Base-by-base conservation (phyloP, 257 asterid genomes). In the Craterostigma plantagineum region DNA sequence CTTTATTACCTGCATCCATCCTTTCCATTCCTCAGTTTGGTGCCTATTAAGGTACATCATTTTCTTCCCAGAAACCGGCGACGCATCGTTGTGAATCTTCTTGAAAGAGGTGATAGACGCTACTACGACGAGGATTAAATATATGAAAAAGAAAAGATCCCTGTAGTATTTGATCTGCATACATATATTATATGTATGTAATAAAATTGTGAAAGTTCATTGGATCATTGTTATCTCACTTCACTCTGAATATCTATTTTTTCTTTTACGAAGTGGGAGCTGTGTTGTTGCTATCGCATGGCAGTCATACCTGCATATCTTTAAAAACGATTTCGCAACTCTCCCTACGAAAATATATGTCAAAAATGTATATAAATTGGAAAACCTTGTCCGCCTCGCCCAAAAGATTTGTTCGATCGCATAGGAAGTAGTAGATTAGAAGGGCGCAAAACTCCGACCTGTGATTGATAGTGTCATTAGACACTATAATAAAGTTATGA, bases 11-110 rank as follows among this genome's bases (percentile, higher is more conserved):
- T 85, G 94, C 96, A 85, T 85, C 96, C 92, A 77, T 12, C 96
- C 96, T 70, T 72, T 85, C 96, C 96, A 80, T 60, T 85, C 96
- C 68, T 85, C 93, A 41, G 96, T 85, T 64, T 85, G 96, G 67
- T 85, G 94, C 60, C 96, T 70, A 67, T 80, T 85, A 43, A 85
- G 65, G 55, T 85, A 85, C 90, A 85, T 72, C 47, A 72, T 77
- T 43, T 92, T 37, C 69, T 72, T 85, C 46, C 91, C 94, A 6
- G 92, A 72, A 54, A 80, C 51, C 9, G 85, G 80, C 14, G 94
- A 85, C 61, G 75, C 77, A 65, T 85, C 94, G 61, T 64, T 73
- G 42, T 80, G 92, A 58, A 80, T 72, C 80, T n/a, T n/a, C n/a
- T 70, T 85, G 78, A 72, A 85, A 33, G 94, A 80, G 35, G 96